Base-by-base conservation (phyloP, 2,329 filamentous ascomycete species). In the Akanthomyces lecanii region DNA sequence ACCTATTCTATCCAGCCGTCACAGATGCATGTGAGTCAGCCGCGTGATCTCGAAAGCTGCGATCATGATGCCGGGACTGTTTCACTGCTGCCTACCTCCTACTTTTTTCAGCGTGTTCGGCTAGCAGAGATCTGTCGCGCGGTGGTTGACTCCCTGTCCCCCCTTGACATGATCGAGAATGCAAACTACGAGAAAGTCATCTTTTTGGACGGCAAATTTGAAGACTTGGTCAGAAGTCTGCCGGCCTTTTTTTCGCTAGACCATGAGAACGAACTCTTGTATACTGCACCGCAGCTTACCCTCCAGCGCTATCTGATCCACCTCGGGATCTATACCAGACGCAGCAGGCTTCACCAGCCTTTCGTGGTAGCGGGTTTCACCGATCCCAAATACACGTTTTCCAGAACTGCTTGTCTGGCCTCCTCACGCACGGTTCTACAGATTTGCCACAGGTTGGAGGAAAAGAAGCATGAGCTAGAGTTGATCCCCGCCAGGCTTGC, bases 341-440 rank as follows among this genome's bases (percentile, higher is more conserved):
- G 65, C 11, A 65, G 65, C 58, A 62, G 65, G 18, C 65, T 66
- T 28, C 65, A 66, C 40, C 57, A 64, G 47, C 55, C 65, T 3
- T 65, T 63, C 40, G 53, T 65, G 50, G 36, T 63, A 5, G 63
- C 56, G 16, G 65, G 55, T 5, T 33, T 59, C 3, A 50, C 63
- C n/a, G 47, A 63, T 38, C 47, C 58, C 4, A 64, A 56, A 16
- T 64, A 57, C 18, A 21, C 36, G 1, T 66, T 57, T 48, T 65
- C 65, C 21, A 60, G 57, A 30, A 53, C 25, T 28, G 54, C 64
- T 6, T 66, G 63, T 16, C 42, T 64, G 10, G n/a, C 36, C 10
- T 60, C 56, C 7, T 60, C 65, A 1, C 65, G 65, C 30, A 57
- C 36, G 4, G 58, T 65, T 16, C 33, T 66, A 11, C 58, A 65